Evolutionary conservation across 106 monocot species (phyloP).

Genomic region (Acorus calamus): DNA sequence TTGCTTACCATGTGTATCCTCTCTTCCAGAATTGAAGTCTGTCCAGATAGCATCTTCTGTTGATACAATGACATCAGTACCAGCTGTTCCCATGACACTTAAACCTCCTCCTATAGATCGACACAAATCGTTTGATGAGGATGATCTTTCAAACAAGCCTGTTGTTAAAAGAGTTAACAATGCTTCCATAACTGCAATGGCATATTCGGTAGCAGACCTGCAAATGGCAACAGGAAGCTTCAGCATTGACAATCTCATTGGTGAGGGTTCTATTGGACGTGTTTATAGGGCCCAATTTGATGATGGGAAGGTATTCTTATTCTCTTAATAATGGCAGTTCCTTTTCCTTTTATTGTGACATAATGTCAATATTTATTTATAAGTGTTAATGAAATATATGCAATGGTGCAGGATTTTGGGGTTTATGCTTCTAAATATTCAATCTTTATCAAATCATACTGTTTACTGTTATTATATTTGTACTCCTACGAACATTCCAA

Average conservation of each 20-base stretch:
- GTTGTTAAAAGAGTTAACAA: constrained; percentile 22
- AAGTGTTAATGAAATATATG: too few relatives aligned
- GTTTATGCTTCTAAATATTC: too few relatives aligned
- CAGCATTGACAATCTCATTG: constrained; percentile 66
- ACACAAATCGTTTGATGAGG: constrained; percentile 61
- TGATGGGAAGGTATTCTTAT: constrained; percentile 70
- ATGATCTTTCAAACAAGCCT: constrained; percentile 40
- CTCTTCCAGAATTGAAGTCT: constrained; percentile 38
- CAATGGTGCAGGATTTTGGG: too few relatives aligned
- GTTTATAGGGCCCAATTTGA: constrained; percentile 72
- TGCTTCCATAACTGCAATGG: constrained; percentile 36
- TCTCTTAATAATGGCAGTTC: neutral
- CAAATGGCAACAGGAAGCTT: constrained; percentile 90
- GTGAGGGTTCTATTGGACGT: constrained; percentile 73
- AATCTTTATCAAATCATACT: too few relatives aligned
- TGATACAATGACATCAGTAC: constrained; percentile 17
- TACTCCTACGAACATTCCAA: too few relatives aligned
- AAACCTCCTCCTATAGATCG: constrained; percentile 49
- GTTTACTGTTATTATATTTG: too few relatives aligned
- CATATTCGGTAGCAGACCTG: constrained; percentile 81
- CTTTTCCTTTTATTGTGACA: neutral
- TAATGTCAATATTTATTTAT: too few relatives aligned
- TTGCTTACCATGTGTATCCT: neutral
- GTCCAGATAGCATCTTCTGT: constrained; percentile 19
- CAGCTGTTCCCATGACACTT: constrained; percentile 35